Evolutionary conservation across 257 asterid species (phyloP), one percentile per base, ranked within the genome.

Genomic region (Echites panduratus): DNA sequence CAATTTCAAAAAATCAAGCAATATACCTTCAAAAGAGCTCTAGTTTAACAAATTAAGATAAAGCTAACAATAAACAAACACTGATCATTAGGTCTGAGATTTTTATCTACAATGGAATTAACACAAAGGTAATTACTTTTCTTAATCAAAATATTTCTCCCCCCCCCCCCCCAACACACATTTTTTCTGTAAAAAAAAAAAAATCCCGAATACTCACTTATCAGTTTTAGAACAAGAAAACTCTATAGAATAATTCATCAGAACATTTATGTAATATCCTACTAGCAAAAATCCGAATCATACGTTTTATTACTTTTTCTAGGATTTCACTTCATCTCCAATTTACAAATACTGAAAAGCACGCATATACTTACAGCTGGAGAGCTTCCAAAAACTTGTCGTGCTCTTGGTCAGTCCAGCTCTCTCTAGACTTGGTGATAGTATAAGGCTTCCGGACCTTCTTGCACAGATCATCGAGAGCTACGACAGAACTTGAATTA

Each of bases 341-440:
- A 48, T 7, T 1, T 35, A 70, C 29, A 68, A 64, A 32, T 14
- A 68, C 24, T 52, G 17, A 52, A 52, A 16, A 52, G 0, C 4
- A 5, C 17, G 1, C 17, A 27, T 44, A 49, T 8, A 72, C 89
- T 83, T 72, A 85, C 87, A 85, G 78, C 32, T 81, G 85, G 48
- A 81, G 87, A 20, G 89, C 89, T 81, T 85, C 96, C 7, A 89
- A 76, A 74, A 89, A 91, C 71, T 89, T 91, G 66, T 89, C 96
- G 68, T 91, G 96, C 79, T 91, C 97, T 72, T 82, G 88, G 20
- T 91, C 96, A 72, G 83, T 89, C 97, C 96, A 91, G 85, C 85
- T 91, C 83, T 91, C 96, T 52, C 96, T 86, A 65, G 92, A 86
- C 89, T 91, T 91, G 8, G 96, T 91, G 66, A 91, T 89, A 2